phyloP scores from a whole-genome alignment of 208 protist species.

The Trypanosoma lewisi region DNA sequence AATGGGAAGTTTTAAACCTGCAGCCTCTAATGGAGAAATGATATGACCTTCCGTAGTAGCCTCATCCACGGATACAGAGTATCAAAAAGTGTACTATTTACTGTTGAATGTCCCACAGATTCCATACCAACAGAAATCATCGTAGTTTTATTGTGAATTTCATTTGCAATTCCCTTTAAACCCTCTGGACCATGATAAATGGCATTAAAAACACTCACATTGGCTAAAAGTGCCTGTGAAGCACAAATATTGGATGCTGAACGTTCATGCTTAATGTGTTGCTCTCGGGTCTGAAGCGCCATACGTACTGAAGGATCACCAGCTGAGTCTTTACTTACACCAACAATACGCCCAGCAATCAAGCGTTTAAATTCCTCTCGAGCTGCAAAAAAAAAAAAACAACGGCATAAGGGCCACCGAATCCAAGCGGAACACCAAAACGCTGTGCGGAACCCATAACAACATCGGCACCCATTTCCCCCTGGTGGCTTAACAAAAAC shows the following conservation, averaged over 20 bases:
- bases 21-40: conserved; percentile 60
- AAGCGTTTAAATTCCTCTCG: conserved; percentile 88
- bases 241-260: conserved; percentile 98
- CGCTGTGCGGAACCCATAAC: conserved; percentile 93
- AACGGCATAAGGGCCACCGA: conserved; percentile 98
- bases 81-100: conserved; percentile 88
- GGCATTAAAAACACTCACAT: conserved; percentile 96
- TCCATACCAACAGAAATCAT: conserved; percentile 85
- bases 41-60: conserved; percentile 87
- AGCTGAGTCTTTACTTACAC: conserved; percentile 90
- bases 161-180: conserved; percentile 89
- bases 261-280: conserved; percentile 97
- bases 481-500: conserved; percentile 91
- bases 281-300: conserved; percentile 98
- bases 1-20: conserved; percentile 59
- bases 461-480: conserved; percentile 95
- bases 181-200: conserved; percentile 98
- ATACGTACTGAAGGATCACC: conserved; percentile 94
- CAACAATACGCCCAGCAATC: conserved; percentile 96
- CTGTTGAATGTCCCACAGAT: conserved; percentile 54
- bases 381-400: conserved; percentile 94
- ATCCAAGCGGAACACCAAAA: conserved; percentile 95
- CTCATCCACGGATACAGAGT: conserved; percentile 94
- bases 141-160: conserved; percentile 84
- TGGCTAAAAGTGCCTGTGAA: conserved; percentile 96